Evolutionary conservation across 2,329 filamentous ascomycete species (phyloP).

Genomic region (Penicillium rolfsii): DNA sequence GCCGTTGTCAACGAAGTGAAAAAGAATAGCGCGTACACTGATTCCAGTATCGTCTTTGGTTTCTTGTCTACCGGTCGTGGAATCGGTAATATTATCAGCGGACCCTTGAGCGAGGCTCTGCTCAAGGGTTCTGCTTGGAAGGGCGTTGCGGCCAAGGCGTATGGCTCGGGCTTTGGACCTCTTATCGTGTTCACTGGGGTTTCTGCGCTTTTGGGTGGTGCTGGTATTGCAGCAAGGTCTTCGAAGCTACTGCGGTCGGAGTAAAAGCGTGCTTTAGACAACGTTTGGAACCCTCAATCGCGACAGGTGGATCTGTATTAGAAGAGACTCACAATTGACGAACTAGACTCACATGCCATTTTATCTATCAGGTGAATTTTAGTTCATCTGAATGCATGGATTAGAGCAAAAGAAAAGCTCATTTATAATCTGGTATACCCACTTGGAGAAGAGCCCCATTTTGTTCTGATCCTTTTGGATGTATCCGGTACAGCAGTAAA

Average conservation of each 20-base stretch:
- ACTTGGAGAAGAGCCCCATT: too few relatives aligned
- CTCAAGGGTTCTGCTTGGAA: constrained; percentile 27
- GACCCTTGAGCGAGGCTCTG: constrained; percentile 54
- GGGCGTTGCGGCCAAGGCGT: constrained; percentile 26
- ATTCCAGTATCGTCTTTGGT: constrained; percentile 55
- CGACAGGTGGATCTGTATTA: neutral
- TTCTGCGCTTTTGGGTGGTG: constrained; percentile 24
- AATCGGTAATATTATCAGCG: constrained; percentile 55
- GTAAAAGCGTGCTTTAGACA: neutral
- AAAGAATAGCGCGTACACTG: constrained; percentile 41
- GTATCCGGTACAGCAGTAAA: too few relatives aligned
- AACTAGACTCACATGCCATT: neutral
- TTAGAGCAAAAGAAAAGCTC: too few relatives aligned
- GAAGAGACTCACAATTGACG: too few relatives aligned
- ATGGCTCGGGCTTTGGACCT: constrained; percentile 34
- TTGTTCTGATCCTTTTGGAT: too few relatives aligned
- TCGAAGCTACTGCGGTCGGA: constrained; percentile 1
- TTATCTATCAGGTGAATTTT: too few relatives aligned
- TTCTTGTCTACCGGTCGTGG: constrained; percentile 55
- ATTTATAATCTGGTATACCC: too few relatives aligned
- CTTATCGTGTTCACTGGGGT: constrained; percentile 37
- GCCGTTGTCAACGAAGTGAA: constrained; percentile 51
- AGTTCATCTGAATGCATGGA: too few relatives aligned
- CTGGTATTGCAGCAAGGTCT: constrained; percentile 18
- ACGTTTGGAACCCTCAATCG: neutral